Conservation (phyloP, 306 rosid genomes). For the Gleditsia sinensis region DNA sequence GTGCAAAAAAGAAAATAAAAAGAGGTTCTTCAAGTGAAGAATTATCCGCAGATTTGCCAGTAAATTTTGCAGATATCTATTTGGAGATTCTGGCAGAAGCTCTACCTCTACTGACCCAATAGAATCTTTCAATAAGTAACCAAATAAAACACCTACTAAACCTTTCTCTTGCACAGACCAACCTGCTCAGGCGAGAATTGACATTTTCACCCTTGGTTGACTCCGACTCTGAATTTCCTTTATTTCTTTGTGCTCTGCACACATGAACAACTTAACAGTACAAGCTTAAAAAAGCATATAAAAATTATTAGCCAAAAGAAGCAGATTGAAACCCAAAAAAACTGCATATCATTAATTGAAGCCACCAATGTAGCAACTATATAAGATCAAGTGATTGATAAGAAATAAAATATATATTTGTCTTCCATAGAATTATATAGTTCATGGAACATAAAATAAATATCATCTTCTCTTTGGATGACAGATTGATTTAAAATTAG, state of each 20-base stretch:
- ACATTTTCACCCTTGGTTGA: constrained; percentile 29
- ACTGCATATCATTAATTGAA: neutral
- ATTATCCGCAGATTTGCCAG: constrained; percentile 14
- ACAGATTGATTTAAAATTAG: too few relatives aligned
- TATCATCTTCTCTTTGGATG: too few relatives aligned
- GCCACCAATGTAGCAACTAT: constrained; percentile 5
- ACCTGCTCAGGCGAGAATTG: constrained; percentile 35
- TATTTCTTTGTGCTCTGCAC: constrained; percentile 43
- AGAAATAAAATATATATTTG: too few relatives aligned
- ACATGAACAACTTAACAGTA: constrained; percentile 35
- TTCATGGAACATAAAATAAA: too few relatives aligned
- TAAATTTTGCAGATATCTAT: constrained; percentile 7
- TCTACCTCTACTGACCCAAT: constrained; percentile 28
- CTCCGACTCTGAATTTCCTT: constrained; percentile 29
- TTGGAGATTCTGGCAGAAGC: constrained; percentile 24
- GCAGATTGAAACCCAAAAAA: too few relatives aligned
- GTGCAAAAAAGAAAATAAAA: too few relatives aligned
- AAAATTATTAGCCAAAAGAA: neutral
- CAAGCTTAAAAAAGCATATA: constrained; percentile 10
- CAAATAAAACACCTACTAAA: too few relatives aligned
- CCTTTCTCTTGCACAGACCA: constrained; percentile 10
- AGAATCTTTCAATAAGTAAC: constrained; percentile 15
- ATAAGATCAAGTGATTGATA: constrained; percentile 25
- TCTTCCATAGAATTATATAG: too few relatives aligned
- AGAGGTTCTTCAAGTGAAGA: neutral